Conservation (phyloP, 129 eudicot species). For the Flaveria sonorensis region DNA sequence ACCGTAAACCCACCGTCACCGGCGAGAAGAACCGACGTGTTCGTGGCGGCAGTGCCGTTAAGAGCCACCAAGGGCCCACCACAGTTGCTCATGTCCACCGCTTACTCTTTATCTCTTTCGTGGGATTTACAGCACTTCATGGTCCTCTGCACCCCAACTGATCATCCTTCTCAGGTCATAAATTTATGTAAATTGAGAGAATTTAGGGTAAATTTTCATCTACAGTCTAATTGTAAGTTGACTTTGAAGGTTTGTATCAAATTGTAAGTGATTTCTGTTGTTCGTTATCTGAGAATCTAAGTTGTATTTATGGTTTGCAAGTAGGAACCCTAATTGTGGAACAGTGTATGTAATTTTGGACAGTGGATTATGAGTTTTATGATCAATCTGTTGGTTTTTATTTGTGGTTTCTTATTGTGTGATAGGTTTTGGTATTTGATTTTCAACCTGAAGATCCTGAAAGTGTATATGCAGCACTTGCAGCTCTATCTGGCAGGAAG, state of each 20-base stretch:
- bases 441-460: slow-evolving; percentile 95
- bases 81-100: slow-evolving; percentile 66
- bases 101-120: slow-evolving; percentile 57
- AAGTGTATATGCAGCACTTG: slow-evolving; percentile 61
- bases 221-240: background rate
- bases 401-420: background rate
- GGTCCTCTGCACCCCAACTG: slow-evolving; percentile 61
- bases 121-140: slow-evolving; percentile 86
- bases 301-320: background rate
- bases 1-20: slow-evolving; percentile 22
- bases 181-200: background rate
- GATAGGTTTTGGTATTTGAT: slow-evolving; percentile 71
- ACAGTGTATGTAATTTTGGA: too few species aligned
- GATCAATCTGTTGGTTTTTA: background rate
- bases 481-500: slow-evolving; percentile 73
- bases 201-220: background rate
- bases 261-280: background rate
- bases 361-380: background rate
- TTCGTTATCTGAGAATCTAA: background rate
- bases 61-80: slow-evolving; percentile 71
- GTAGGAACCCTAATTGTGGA: background rate
- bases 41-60: slow-evolving; percentile 72
- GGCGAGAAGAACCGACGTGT: slow-evolving; percentile 47
- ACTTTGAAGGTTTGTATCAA: background rate
- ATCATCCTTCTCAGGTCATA: slow-evolving; percentile 48